A percentile compares a stretch with the other conserved stretches of the same genome.
These are phyloP conservation scores for Carex cristatella DNA, from an alignment of 176 grass and related monocot species.

Conservation along the genomic window DNA sequence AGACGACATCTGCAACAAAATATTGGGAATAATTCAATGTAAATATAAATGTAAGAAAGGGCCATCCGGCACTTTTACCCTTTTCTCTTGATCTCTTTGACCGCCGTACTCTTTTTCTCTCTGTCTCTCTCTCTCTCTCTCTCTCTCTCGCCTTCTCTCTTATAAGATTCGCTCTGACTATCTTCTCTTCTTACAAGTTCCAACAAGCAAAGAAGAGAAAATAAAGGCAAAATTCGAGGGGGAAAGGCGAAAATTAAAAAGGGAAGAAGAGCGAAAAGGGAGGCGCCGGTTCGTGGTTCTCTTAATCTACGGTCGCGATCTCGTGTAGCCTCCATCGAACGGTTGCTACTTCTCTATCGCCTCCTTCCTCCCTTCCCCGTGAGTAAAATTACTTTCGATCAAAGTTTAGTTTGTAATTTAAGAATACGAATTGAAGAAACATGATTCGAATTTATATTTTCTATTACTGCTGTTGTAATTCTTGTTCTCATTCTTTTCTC, in stretches of 20 bases:
- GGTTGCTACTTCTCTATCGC: slow-evolving; percentile 31
- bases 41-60: not conserved
- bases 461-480: no score
- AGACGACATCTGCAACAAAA: not conserved
- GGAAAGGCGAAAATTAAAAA: not conserved
- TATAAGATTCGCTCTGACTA: slow-evolving; percentile 34
- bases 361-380: slow-evolving; percentile 17
- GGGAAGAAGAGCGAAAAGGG: not conserved
- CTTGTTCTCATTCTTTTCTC: no score
- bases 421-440: no score
- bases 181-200: not conserved
- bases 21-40: not conserved
- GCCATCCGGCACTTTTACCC: not conserved
- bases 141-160: not conserved
- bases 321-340: slow-evolving; percentile 47
- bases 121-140: not conserved
- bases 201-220: not conserved
- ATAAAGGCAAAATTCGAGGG: not conserved
- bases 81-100: slow-evolving; percentile 25
- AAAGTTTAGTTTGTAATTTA: no score
- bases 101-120: slow-evolving; percentile 19
- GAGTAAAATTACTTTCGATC: no score
- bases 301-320: slow-evolving; percentile 56
- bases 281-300: slow-evolving; percentile 22
- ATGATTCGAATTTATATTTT: no score